Conservation (phyloP, 139 green algal genomes). For the Tetradesmus lagerheimii region DNA sequence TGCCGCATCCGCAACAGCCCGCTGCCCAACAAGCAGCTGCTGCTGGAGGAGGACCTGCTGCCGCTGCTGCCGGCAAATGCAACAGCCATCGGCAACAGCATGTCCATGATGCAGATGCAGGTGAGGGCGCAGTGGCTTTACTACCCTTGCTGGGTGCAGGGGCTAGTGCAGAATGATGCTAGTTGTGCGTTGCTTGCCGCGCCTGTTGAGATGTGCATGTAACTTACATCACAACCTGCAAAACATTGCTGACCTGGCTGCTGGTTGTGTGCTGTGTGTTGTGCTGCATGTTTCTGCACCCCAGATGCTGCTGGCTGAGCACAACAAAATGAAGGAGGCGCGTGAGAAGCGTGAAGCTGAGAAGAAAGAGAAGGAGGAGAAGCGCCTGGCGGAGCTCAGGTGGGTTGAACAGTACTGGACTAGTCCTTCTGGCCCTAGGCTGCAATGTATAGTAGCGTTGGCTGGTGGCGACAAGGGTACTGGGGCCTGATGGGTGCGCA, state of each 20-base stretch:
- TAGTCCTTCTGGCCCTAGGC: no score
- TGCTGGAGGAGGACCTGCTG: constrained; percentile 77
- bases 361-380: constrained; percentile 61
- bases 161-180: not conserved
- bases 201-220: no score
- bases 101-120: constrained; percentile 70
- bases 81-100: constrained; percentile 28
- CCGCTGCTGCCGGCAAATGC: constrained; percentile 58
- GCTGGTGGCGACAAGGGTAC: no score
- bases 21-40: constrained; percentile 67
- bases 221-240: no score
- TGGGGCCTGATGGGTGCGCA: no score
- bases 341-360: constrained; percentile 58
- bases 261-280: not conserved
- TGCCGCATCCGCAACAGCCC: constrained; percentile 76
- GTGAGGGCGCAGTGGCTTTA: constrained; percentile 37
- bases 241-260: not conserved
- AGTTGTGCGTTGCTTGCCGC: not conserved
- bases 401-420: not conserved
- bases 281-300: not conserved
- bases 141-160: no score
- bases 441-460: no score
- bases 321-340: constrained; percentile 64
- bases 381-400: constrained; percentile 51
- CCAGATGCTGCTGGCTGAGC: constrained; percentile 66